A percentile compares a stretch with the other conserved stretches of the same genome.
Evolutionary conservation across 2,329 filamentous ascomycete species (phyloP).

Genomic region (Epichloe glyceriae): DNA sequence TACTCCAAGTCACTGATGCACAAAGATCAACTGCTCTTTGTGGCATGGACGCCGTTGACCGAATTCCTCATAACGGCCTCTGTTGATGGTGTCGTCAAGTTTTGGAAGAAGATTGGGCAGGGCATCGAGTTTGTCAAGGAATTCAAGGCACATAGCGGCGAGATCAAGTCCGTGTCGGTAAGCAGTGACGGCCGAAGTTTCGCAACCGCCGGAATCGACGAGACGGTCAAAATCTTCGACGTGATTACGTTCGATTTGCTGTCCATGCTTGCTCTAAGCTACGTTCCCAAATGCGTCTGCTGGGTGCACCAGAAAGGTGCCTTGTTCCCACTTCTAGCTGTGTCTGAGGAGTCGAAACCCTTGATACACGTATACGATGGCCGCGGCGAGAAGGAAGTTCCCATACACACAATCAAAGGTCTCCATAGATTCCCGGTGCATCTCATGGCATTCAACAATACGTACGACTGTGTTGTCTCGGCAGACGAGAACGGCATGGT

Average conservation of each 20-base stretch:
- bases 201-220: conserved; percentile 72
- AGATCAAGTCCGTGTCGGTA: conserved; percentile 70
- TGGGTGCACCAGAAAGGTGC: conserved; percentile 85
- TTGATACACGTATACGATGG: conserved; percentile 80
- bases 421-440: conserved; percentile 75
- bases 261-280: conserved; percentile 67
- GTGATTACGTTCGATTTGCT: conserved; percentile 80
- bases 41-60: conserved; percentile 77
- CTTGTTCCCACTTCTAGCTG: conserved; percentile 74
- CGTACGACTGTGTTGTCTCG: conserved; percentile 82
- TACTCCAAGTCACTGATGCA: conserved; percentile 98
- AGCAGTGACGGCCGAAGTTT: conserved; percentile 89
- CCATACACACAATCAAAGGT: conserved; percentile 63
- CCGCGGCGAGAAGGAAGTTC: conserved; percentile 62
- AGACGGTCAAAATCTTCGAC: conserved; percentile 69
- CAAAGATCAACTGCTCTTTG: conserved; percentile 82
- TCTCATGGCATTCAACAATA: conserved; percentile 79
- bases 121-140: conserved; percentile 98
- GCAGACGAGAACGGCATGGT: conserved; percentile 85
- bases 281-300: conserved; percentile 65
- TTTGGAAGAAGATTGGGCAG: conserved; percentile 91
- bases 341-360: conserved; percentile 62
- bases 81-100: conserved; percentile 91
- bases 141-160: conserved; percentile 79
- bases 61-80: conserved; percentile 95